Percentiles rank a stretch among this genome's conserved stretches.
Evolutionary conservation across 495 filamentous ascomycete species (phyloP).

Genomic region (Penicillium coffeae): DNA sequence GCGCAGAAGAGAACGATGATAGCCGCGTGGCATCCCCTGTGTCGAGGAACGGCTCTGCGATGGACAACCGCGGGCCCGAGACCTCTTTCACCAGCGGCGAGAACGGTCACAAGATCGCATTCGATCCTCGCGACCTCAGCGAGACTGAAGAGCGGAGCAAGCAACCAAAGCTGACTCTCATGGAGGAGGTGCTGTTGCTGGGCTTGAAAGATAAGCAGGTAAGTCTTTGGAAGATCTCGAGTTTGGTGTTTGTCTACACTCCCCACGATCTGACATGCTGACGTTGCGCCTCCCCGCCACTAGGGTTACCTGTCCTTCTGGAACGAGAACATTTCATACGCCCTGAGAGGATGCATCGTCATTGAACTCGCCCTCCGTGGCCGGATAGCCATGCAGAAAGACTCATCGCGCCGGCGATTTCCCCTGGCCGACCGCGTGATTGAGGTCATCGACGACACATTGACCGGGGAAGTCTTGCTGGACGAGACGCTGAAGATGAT

Average conservation of each 20-base stretch:
- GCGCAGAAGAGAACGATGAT: slow-evolving; percentile 54
- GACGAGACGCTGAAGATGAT: slow-evolving; percentile 99
- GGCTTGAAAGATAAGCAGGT: slow-evolving; percentile 99
- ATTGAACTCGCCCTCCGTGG: slow-evolving; percentile 95
- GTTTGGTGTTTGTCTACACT: background rate
- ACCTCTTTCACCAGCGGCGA: slow-evolving; percentile 89
- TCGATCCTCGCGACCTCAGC: slow-evolving; percentile 93
- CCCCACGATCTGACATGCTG: slow-evolving; percentile 14
- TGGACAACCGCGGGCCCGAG: slow-evolving; percentile 69
- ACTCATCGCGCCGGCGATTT: slow-evolving; percentile 85
- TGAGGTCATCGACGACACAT: slow-evolving; percentile 94
- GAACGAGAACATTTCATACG: slow-evolving; percentile 99
- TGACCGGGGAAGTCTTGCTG: slow-evolving; percentile 91
- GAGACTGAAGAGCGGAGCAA: slow-evolving; percentile 95
- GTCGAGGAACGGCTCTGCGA: slow-evolving; percentile 53
- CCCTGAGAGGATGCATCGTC: slow-evolving; percentile 94
- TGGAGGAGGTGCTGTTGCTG: slow-evolving; percentile 95
- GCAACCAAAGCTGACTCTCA: slow-evolving; percentile 95
- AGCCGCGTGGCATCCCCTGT: slow-evolving; percentile 68
- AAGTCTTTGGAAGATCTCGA: slow-evolving; percentile 8
- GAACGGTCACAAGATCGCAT: slow-evolving; percentile 98
- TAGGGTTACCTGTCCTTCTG: slow-evolving; percentile 98
- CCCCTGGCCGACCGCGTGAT: slow-evolving; percentile 89
- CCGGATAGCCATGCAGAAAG: slow-evolving; percentile 97
- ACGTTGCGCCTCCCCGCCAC: slow-evolving; percentile 9